Conservation (phyloP, 2,329 filamentous ascomycete genomes). For the Clonostachys rosea region DNA sequence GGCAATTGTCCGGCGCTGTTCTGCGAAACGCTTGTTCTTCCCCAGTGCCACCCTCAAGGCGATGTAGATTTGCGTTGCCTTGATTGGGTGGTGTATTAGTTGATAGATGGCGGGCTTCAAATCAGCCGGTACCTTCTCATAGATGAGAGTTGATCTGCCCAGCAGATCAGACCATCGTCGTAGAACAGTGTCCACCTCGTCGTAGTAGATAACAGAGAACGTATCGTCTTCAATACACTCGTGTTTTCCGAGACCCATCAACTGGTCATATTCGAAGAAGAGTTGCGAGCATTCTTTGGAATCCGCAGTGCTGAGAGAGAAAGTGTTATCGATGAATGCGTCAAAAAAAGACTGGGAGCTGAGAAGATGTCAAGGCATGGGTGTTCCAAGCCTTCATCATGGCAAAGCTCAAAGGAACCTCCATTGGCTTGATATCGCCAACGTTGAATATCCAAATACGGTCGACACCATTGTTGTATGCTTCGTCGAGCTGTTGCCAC, state of each 20-base stretch:
- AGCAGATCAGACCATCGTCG: constrained; percentile 24
- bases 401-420: constrained; percentile 51
- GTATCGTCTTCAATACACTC: constrained; percentile 12
- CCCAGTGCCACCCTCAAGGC: constrained; percentile 28
- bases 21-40: constrained; percentile 38
- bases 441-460: constrained; percentile 64
- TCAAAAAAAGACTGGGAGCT: constrained; percentile 37
- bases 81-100: constrained; percentile 49
- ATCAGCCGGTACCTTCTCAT: constrained; percentile 41
- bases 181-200: constrained; percentile 55
- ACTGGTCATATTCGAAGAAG: constrained; percentile 36
- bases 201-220: constrained; percentile 49
- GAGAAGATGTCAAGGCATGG: constrained; percentile 16
- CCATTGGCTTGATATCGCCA: constrained; percentile 57
- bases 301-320: constrained; percentile 36
- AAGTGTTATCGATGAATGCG: constrained; percentile 41
- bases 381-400: constrained; percentile 51
- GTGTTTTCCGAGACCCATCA: constrained; percentile 25
- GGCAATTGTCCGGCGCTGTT: constrained; percentile 38
- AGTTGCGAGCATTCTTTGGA: constrained; percentile 39
- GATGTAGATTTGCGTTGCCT: constrained; percentile 46
- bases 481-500: constrained; percentile 39
- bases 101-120: constrained; percentile 51
- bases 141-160: constrained; percentile 33
- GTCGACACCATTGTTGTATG: constrained; percentile 49